Evolutionary conservation across 1,284 basidiomycete species (phyloP).

Genomic region (Rhodofomes roseus): DNA sequence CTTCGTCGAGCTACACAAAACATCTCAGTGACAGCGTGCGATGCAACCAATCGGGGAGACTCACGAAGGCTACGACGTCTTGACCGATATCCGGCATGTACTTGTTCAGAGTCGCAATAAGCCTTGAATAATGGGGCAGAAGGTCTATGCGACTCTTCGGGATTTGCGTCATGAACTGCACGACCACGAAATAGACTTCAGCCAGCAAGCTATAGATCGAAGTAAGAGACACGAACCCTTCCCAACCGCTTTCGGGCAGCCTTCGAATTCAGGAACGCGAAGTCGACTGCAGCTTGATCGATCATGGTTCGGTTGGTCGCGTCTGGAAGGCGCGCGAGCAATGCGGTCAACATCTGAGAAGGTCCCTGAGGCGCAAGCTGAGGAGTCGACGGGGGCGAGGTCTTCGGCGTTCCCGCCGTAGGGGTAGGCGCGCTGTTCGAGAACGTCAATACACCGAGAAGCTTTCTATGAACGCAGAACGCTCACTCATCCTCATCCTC

Average conservation of each 20-base stretch:
- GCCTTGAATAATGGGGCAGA: constrained; percentile 88
- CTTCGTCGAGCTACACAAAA: constrained; percentile 79
- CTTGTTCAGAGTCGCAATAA: constrained; percentile 83
- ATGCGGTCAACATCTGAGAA: constrained; percentile 86
- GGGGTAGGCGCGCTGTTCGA: constrained; percentile 50
- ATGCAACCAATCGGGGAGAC: neutral
- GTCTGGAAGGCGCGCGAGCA: constrained; percentile 92
- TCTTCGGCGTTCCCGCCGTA: constrained; percentile 62
- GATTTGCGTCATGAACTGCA: constrained; percentile 79
- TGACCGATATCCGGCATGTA: constrained; percentile 94
- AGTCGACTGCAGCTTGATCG: constrained; percentile 93
- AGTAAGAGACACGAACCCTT: constrained; percentile 49
- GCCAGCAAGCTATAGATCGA: neutral
- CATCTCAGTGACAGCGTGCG: neutral
- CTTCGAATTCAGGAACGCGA: constrained; percentile 95
- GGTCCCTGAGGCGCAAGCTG: constrained; percentile 80
- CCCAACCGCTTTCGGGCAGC: constrained; percentile 88
- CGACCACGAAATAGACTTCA: neutral
- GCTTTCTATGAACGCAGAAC: neutral
- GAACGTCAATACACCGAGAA: constrained; percentile 2
- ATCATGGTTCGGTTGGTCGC: constrained; percentile 90
- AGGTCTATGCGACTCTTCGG: constrained; percentile 90
- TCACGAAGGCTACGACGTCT: constrained; percentile 76
- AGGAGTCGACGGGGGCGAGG: constrained; percentile 60
- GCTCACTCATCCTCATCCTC: constrained; percentile 52